phyloP scores from a whole-genome alignment of 176 grass and related monocot species.

The Aegilops sharonensis region DNA sequence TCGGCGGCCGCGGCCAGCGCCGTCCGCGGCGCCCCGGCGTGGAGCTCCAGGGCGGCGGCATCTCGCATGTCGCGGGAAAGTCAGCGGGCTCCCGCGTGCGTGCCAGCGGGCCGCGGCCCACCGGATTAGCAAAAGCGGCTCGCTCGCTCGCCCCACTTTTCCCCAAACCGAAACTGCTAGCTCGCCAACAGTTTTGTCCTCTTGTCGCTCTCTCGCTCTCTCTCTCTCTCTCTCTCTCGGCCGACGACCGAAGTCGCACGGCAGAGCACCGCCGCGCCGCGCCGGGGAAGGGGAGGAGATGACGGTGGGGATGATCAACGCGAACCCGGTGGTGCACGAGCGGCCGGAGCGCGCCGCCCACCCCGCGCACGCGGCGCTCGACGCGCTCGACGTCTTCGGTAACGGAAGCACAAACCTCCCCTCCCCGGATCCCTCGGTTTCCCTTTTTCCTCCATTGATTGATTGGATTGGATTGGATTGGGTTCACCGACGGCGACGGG shows the following conservation, averaged over 20 bases:
- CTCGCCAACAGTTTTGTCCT: constrained; percentile 19
- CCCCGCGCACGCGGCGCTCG: constrained; percentile 45
- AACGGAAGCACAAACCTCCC: neutral
- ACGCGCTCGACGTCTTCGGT: constrained; percentile 81
- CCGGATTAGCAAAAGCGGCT: neutral
- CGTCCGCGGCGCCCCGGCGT: constrained; percentile 1
- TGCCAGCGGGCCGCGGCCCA: constrained; percentile 10
- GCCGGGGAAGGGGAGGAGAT: constrained; percentile 26
- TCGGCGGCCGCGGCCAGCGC: constrained; percentile 16
- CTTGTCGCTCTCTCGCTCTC: neutral
- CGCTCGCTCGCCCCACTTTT: neutral
- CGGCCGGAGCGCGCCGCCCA: constrained; percentile 59
- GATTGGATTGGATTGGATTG: neutral
- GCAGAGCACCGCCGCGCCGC: neutral
- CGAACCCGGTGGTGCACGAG: constrained; percentile 91
- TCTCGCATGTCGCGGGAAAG: constrained; percentile 32
- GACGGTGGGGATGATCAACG: constrained; percentile 98
- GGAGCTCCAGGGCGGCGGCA: constrained; percentile 22
- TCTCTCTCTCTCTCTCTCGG: neutral
- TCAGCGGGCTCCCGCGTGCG: neutral
- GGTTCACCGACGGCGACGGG: neutral
- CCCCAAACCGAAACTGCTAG: neutral
- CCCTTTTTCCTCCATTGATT: neutral
- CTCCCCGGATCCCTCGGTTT: neutral
- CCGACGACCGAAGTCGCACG: constrained; percentile 14